Conservation (phyloP, 805 yeast genomes). For the Schwanniomyces polymorphus region DNA sequence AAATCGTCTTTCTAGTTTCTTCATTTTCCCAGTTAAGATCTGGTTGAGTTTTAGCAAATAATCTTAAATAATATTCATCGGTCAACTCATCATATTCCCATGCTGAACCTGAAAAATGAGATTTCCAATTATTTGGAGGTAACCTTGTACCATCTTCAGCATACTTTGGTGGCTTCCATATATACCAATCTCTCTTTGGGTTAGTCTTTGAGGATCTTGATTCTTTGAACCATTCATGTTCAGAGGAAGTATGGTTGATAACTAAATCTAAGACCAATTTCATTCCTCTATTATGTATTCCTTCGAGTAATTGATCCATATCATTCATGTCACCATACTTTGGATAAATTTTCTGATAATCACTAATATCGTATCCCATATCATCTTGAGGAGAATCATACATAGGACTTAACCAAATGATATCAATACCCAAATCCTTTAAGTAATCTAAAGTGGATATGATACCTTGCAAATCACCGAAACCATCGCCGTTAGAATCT, state of each 20-base stretch:
- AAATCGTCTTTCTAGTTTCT: slow-evolving; percentile 36
- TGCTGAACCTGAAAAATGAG: slow-evolving; percentile 54
- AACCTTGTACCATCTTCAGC: slow-evolving; percentile 48
- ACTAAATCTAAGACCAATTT: slow-evolving; percentile 56
- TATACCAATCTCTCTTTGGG: slow-evolving; percentile 62
- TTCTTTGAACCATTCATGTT: slow-evolving; percentile 60
- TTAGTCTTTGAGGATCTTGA: slow-evolving; percentile 50
- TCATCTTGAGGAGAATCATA: slow-evolving; percentile 60
- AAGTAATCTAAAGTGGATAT: slow-evolving; percentile 52
- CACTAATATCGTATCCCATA: slow-evolving; percentile 62
- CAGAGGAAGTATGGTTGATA: slow-evolving; percentile 56
- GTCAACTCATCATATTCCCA: slow-evolving; percentile 57
- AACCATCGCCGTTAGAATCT: slow-evolving; percentile 59
- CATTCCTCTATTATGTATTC: slow-evolving; percentile 49
- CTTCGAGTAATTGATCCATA: slow-evolving; percentile 48
- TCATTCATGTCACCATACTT: slow-evolving; percentile 56
- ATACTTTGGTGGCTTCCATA: slow-evolving; percentile 53
- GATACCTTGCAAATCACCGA: slow-evolving; percentile 59
- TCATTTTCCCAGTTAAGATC: slow-evolving; percentile 63
- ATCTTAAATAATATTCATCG: slow-evolving; percentile 53
- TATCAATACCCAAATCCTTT: slow-evolving; percentile 50
- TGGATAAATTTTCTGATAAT: slow-evolving; percentile 52
- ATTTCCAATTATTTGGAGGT: slow-evolving; percentile 59
- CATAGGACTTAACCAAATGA: slow-evolving; percentile 59
- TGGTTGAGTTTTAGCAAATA: slow-evolving; percentile 56